A percentile compares a stretch with the other conserved stretches of the same genome.
Conservation (phyloP, 192 early-diverging fungal genomes). For the Lobosporangium transversale region DNA sequence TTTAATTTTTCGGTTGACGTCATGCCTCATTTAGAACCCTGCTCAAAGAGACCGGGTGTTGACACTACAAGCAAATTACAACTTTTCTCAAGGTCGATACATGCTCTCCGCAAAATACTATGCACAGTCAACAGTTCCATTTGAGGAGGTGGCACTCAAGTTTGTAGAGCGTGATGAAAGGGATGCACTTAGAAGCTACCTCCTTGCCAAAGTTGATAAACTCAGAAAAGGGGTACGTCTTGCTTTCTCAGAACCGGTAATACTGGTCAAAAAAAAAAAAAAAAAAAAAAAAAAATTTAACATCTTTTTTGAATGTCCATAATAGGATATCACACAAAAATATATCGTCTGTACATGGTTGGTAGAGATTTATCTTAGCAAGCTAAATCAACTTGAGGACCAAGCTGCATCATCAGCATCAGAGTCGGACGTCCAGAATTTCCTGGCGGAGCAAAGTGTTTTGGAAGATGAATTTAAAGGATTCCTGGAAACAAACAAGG, state of each 20-base stretch:
- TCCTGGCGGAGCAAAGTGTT: slow-evolving; percentile 67
- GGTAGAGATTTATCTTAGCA: slow-evolving; percentile 85
- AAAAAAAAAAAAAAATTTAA: no score
- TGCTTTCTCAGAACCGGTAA: no score
- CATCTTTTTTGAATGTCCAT: no score
- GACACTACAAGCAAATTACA: slow-evolving; percentile 87
- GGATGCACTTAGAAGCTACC: slow-evolving; percentile 80
- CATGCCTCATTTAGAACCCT: slow-evolving; percentile 61
- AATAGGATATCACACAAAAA: slow-evolving; percentile 82
- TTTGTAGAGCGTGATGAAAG: slow-evolving; percentile 81
- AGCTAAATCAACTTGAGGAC: slow-evolving; percentile 76
- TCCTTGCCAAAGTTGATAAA: slow-evolving; percentile 78
- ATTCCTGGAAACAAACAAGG: slow-evolving; percentile 79
- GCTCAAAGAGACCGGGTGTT: slow-evolving; percentile 81
- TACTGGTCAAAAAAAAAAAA: no score
- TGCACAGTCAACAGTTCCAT: slow-evolving; percentile 81
- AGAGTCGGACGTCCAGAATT: slow-evolving; percentile 55
- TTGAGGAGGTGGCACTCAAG: slow-evolving; percentile 92
- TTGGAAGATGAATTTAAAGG: slow-evolving; percentile 76
- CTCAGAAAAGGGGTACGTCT: slow-evolving; percentile 68
- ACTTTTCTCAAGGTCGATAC: slow-evolving; percentile 79
- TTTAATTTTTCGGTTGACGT: no score
- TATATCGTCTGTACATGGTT: slow-evolving; percentile 89
- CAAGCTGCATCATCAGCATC: slow-evolving; percentile 52
- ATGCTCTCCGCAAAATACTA: slow-evolving; percentile 84